A percentile compares a stretch with the other conserved stretches of the same genome.
Conservation (phyloP, 495 filamentous ascomycete species). For the Neurospora sp. region DNA sequence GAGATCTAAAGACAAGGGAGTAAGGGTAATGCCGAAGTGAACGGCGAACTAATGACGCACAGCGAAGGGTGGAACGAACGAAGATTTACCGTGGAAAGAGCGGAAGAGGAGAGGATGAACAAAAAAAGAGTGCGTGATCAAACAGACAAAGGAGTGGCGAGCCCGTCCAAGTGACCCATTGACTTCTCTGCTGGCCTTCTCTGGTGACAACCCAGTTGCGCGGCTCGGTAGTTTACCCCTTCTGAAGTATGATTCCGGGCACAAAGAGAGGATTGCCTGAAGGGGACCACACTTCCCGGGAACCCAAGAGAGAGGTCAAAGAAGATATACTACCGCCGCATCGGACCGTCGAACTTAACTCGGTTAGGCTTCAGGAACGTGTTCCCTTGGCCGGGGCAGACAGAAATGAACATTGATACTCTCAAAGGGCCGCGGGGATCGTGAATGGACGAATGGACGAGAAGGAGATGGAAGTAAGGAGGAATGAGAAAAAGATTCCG, state of each 20-base stretch:
- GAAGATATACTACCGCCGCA: conserved; percentile 8
- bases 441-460: background rate
- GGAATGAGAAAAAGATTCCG: conserved; percentile 14
- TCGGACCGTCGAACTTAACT: conserved; percentile 7
- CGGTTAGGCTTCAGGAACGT: conserved; percentile 9
- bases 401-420: background rate
- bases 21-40: background rate
- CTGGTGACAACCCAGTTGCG: conserved; percentile 1
- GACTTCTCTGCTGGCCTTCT: background rate
- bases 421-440: background rate
- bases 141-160: conserved; percentile 21
- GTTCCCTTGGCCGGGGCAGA: conserved; percentile 1
- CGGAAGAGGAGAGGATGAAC: background rate
- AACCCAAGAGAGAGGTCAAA: conserved; percentile 9
- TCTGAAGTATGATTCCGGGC: conserved; percentile 3
- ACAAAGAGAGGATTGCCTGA: conserved; percentile 12
- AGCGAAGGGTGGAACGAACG: background rate
- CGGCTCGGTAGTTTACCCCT: conserved; percentile 1
- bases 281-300: conserved; percentile 1
- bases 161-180: conserved; percentile 5
- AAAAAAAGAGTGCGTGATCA: conserved; percentile 2
- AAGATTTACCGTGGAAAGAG: background rate
- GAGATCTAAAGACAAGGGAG: background rate
- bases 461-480: background rate
- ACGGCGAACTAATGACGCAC: background rate